Conservation (phyloP, 164 flowering plant species). For the Macadamia integrifolia region DNA sequence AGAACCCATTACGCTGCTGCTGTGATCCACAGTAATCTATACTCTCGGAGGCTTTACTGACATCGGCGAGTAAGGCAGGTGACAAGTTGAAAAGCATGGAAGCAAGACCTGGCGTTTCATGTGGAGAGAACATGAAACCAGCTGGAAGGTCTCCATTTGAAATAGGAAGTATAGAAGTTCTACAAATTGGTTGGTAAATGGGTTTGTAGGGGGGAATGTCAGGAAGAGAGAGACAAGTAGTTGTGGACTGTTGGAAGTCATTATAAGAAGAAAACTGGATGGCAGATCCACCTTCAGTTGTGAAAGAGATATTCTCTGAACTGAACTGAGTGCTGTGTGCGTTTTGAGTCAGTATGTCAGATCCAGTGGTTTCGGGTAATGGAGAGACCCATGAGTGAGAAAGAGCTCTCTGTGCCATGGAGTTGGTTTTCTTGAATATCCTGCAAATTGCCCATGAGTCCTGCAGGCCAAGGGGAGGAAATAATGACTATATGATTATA, state of each 20-base stretch:
- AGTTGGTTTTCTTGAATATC: constrained; percentile 86
- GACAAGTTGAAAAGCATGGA: constrained; percentile 41
- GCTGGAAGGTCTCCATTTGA: constrained; percentile 32
- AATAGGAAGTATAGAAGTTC: constrained; percentile 23
- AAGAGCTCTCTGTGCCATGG: constrained; percentile 72
- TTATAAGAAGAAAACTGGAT: constrained; percentile 29
- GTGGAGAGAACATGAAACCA: constrained; percentile 36
- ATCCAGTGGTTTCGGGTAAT: constrained; percentile 24
- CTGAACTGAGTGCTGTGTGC: constrained; percentile 30
- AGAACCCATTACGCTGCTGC: constrained; percentile 34
- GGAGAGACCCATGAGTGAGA: constrained; percentile 76
- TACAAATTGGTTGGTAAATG: constrained; percentile 22
- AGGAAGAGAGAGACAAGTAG: constrained; percentile 26
- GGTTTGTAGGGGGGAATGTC: constrained; percentile 36
- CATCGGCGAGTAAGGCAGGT: constrained; percentile 27
- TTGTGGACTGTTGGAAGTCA: constrained; percentile 28
- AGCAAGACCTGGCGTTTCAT: constrained; percentile 32
- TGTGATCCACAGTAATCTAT: constrained; percentile 34
- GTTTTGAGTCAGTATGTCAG: constrained; percentile 24
- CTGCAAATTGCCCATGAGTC: constrained; percentile 98
- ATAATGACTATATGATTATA: not conserved
- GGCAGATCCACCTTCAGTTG: constrained; percentile 35
- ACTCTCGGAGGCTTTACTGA: constrained; percentile 24
- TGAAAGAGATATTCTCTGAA: constrained; percentile 50
- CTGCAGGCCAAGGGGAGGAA: constrained; percentile 31